Evolutionary conservation across 169 alveolate species (phyloP).

Genomic region (Plasmodium gaboni): DNA sequence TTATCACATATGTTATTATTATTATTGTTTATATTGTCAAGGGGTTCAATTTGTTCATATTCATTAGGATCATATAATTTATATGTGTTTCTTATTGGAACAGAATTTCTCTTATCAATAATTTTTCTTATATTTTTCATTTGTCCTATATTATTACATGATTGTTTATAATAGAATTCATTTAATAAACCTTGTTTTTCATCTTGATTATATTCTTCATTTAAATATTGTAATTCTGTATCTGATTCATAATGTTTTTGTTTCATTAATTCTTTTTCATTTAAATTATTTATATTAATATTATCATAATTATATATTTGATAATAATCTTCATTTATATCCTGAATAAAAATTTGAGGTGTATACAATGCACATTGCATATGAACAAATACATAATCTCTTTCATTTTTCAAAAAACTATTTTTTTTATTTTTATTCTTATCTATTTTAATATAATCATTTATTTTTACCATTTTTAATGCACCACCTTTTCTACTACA

Average conservation of each 20-base stretch:
- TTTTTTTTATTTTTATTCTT: conserved; percentile 53
- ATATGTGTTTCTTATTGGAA: not conserved
- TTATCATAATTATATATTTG: conserved; percentile 70
- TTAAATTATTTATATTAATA: conserved; percentile 5
- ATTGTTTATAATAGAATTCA: conserved; percentile 21
- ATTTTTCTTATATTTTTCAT: not conserved
- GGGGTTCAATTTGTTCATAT: too few species aligned
- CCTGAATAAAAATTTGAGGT: conserved; percentile 58
- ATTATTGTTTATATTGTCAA: too few species aligned
- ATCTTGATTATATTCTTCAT: conserved; percentile 41
- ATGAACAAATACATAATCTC: conserved; percentile 51
- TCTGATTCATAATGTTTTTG: conserved; percentile 38
- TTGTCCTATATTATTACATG: not conserved
- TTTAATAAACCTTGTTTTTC: conserved; percentile 39
- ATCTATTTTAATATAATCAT: conserved; percentile 31
- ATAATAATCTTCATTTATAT: conserved; percentile 62
- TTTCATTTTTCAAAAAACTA: conserved; percentile 39
- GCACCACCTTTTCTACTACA: conserved; percentile 76
- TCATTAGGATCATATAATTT: too few species aligned
- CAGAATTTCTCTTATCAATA: conserved; percentile 5
- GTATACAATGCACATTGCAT: conserved; percentile 71
- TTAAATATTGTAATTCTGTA: conserved; percentile 20
- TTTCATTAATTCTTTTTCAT: conserved; percentile 7
- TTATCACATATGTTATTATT: too few species aligned
- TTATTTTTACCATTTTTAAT: conserved; percentile 35